Percentiles rank a stretch among this genome's conserved stretches.
Conservation (phyloP, 805 yeast species). For the Candida orba region DNA sequence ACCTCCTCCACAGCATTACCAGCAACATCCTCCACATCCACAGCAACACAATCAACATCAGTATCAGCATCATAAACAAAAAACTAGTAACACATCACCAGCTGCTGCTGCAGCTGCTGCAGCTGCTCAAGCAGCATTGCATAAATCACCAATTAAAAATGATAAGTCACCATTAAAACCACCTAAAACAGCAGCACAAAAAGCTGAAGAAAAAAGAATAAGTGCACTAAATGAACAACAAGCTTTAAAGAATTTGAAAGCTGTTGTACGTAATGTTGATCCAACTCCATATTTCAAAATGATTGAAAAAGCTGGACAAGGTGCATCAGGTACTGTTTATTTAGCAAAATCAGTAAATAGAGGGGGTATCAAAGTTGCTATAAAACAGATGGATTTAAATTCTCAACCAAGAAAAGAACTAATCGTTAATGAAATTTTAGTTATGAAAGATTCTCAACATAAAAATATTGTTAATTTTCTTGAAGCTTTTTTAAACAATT, state of each 20-base stretch:
- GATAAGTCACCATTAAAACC: conserved; percentile 10
- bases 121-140: conserved; percentile 31
- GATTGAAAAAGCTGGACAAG: conserved; percentile 89
- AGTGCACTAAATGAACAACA: conserved; percentile 79
- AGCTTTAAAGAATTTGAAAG: conserved; percentile 68
- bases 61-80: neutral
- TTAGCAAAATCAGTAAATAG: conserved; percentile 61
- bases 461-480: conserved; percentile 91
- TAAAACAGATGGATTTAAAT: conserved; percentile 89
- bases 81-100: neutral
- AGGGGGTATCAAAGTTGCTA: conserved; percentile 72
- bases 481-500: conserved; percentile 74
- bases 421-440: conserved; percentile 90
- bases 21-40: conserved; percentile 10
- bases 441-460: conserved; percentile 94
- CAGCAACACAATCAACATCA: neutral
- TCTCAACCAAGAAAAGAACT: conserved; percentile 92
- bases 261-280: conserved; percentile 77
- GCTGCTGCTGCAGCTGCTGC: conserved; percentile 22
- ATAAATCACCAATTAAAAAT: conserved; percentile 14
- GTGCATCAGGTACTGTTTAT: conserved; percentile 95
- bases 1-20: conserved; percentile 3
- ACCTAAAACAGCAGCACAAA: conserved; percentile 25
- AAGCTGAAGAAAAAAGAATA: conserved; percentile 43
- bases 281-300: conserved; percentile 79